These are phyloP conservation scores for Polysphondylium violaceum DNA, from an alignment of 78 protist genomes.

Conservation along the genomic window DNA sequence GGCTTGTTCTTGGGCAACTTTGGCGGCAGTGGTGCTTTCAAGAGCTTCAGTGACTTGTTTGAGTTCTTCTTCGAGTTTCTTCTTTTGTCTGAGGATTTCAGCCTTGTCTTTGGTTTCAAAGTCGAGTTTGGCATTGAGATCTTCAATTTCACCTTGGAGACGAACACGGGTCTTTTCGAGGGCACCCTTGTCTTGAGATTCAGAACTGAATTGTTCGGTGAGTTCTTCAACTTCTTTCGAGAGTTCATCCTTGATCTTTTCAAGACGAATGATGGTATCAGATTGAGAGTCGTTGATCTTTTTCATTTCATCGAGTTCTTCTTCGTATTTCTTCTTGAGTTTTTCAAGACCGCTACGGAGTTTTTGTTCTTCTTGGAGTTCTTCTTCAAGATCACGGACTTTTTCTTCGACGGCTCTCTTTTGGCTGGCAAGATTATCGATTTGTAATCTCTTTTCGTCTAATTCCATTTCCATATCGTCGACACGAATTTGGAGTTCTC, in stretches of 20 bases:
- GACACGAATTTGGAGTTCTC: conserved; percentile 69
- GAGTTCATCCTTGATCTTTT: conserved; percentile 75
- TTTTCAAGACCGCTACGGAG: conserved; percentile 69
- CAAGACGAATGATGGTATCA: conserved; percentile 65
- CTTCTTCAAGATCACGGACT: conserved; percentile 76
- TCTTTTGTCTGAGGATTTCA: conserved; percentile 68
- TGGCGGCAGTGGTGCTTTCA: conserved; percentile 55
- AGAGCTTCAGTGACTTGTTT: conserved; percentile 64
- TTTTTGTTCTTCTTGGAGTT: conserved; percentile 74
- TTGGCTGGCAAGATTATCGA: conserved; percentile 52
- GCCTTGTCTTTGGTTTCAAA: conserved; percentile 60
- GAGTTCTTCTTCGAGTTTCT: conserved; percentile 81
- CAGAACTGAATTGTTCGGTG: conserved; percentile 59
- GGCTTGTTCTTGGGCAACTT: conserved; percentile 64
- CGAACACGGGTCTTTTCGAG: conserved; percentile 81
- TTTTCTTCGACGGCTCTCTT: conserved; percentile 70
- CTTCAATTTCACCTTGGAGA: conserved; percentile 76
- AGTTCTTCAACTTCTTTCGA: conserved; percentile 76
- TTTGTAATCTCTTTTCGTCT: conserved; percentile 45
- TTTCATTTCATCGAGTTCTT: conserved; percentile 82
- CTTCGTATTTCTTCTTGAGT: conserved; percentile 84
- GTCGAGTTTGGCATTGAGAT: conserved; percentile 45
- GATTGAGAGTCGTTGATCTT: conserved; percentile 60
- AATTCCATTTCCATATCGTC: conserved; percentile 70
- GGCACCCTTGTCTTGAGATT: conserved; percentile 80